Conservation (phyloP, 208 protist genomes). For the Acanthamoeba culbertsoni region DNA sequence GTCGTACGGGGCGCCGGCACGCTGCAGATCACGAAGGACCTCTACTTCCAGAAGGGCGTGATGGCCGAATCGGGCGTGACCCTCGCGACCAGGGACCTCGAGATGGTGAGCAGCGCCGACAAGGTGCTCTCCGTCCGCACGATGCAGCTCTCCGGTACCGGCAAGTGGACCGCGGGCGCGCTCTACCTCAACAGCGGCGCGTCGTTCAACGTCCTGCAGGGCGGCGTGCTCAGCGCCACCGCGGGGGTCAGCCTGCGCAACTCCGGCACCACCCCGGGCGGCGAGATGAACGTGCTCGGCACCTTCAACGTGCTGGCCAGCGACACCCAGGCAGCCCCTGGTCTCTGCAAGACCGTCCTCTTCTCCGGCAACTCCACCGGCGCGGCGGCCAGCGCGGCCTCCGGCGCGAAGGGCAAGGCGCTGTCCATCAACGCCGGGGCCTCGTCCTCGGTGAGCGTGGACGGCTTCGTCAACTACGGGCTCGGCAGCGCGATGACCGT, state of each 20-base stretch:
- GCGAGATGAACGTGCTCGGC: conserved; percentile 26
- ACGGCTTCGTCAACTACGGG: conserved; percentile 52
- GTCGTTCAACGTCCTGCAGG: conserved; percentile 22
- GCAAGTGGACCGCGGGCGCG: conserved; percentile 48
- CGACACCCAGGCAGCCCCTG: not conserved
- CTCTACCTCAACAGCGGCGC: conserved; percentile 29
- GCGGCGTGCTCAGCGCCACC: conserved; percentile 23
- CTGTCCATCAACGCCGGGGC: not conserved
- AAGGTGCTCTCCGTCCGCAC: conserved; percentile 43
- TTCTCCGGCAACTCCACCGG: not conserved
- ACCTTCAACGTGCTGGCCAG: not conserved
- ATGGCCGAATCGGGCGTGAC: conserved; percentile 21
- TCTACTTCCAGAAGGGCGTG: conserved; percentile 28
- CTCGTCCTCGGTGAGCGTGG: not conserved
- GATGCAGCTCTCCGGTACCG: conserved; percentile 19
- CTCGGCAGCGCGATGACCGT: not conserved
- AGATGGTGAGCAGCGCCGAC: conserved; percentile 29
- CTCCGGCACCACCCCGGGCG: not conserved
- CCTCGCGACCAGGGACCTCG: not conserved
- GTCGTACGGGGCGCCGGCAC: not conserved
- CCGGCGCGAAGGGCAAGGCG: not conserved
- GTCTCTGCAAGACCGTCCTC: not conserved
- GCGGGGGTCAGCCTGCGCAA: not conserved
- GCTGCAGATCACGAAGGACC: conserved; percentile 29
- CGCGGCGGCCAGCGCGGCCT: not conserved